Base-by-base conservation (phyloP, 2,329 filamentous ascomycete genomes). In the Fusarium sp. region DNA sequence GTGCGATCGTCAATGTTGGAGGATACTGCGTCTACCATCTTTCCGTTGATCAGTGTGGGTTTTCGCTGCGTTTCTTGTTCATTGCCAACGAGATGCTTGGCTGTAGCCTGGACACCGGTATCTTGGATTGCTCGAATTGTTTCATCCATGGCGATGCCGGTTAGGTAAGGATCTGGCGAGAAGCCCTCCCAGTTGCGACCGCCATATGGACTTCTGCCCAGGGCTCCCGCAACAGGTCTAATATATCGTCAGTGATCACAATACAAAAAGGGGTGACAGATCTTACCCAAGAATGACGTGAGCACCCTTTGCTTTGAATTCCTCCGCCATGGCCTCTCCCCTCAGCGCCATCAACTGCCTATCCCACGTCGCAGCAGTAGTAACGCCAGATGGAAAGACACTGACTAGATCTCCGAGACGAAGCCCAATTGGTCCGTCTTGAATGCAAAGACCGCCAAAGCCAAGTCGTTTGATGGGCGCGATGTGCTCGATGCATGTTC, bases 281-380 rank as follows among this genome's bases (percentile, higher is more conserved):
- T 32, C 9, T 49, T 2, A 49, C 46, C 72, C 77, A 23, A 95
- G 86, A 73, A 90, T 88, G 25, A 94, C 85, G 78, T 95, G 92
- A 23, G 93, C 87, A 64, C 93, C 93, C 83, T 95, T 95, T 69
- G 82, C 90, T 74, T 87, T 89, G 79, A 93, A 91, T 80, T 96
- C 93, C 57, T 79, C 43, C 21, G 83, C 85, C 83, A 86, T 83
- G 58, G 83, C 83, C 12, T 67, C 56, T 33, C 77, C 94, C 58
- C 94, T 89, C 63, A 88, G 85, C 78, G 91, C 90, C 71, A 93
- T 89, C 33, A 96, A 86, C 16, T 88, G 83, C 71, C 89, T 91
- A 80, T 96, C 93, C 92, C 93, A 97, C 44, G 75, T 71, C 3
- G 78, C 81, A 5, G 83, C 83, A 30, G 93, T 88, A 66, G 93